phyloP scores from a whole-genome alignment of 176 grass and related monocot genomes.

The Microstegium vimineum region DNA sequence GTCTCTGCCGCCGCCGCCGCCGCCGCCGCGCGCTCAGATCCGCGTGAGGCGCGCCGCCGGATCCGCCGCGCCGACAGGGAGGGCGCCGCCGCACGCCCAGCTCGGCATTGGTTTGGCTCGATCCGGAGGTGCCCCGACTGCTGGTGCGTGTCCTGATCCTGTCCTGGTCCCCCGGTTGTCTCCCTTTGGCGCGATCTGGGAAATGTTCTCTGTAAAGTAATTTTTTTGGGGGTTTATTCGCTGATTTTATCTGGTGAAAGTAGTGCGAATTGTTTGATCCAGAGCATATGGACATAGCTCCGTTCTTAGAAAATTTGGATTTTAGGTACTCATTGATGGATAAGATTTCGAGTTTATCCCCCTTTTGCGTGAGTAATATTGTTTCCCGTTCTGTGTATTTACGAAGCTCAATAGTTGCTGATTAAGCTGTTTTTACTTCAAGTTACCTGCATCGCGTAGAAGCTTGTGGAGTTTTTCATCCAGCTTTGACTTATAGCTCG shows the following conservation, averaged over 20 bases:
- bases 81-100: not conserved
- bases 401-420: not conserved
- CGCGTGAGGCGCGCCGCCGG: conserved; percentile 11
- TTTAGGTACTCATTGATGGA: not conserved
- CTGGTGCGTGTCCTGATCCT: conserved; percentile 37
- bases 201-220: conserved; percentile 11
- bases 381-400: not conserved
- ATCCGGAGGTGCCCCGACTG: conserved; percentile 26
- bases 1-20: not conserved
- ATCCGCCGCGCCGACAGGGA: conserved; percentile 26
- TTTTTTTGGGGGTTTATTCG: conserved; percentile 5
- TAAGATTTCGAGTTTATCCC: not conserved
- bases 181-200: conserved; percentile 42
- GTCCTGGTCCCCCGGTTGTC: conserved; percentile 21
- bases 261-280: conserved; percentile 27
- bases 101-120: conserved; percentile 47
- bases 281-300: not conserved
- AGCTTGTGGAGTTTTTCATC: conserved; percentile 3
- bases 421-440: conserved; percentile 20
- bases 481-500: not conserved
- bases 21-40: conserved; percentile 31
- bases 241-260: conserved; percentile 9
- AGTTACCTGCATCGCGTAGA: conserved; percentile 3
- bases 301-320: conserved; percentile 9
- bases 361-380: not conserved